Percentiles rank a stretch among this genome's conserved stretches.
Evolutionary conservation across 31 red algal genomes (phyloP).

Genomic region (Odonthalia washingtoniensis): DNA sequence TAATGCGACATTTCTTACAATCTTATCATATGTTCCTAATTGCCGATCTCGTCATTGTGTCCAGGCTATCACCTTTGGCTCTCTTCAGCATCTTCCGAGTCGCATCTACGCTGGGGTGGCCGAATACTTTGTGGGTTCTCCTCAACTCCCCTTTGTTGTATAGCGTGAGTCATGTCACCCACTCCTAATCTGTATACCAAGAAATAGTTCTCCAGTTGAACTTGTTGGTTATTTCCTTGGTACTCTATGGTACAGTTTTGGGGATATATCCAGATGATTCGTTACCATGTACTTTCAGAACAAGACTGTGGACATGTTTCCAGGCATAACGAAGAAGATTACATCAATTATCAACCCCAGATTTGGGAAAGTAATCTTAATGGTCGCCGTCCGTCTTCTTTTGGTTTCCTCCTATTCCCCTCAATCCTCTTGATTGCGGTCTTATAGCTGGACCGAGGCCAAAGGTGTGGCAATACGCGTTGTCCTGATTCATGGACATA

Average conservation of each 20-base stretch:
- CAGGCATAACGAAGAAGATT: not conserved
- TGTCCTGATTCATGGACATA: not conserved
- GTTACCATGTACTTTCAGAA: not conserved
- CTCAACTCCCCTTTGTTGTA: not conserved
- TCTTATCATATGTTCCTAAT: not conserved
- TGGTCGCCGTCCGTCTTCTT: not conserved
- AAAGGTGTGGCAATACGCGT: not conserved
- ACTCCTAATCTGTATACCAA: not conserved
- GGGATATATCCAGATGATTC: not conserved
- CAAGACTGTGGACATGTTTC: not conserved
- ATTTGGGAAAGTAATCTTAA: not conserved
- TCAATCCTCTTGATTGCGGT: not conserved
- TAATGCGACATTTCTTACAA: not conserved
- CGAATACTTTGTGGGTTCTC: not conserved
- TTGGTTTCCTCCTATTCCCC: not conserved
- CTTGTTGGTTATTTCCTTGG: not conserved
- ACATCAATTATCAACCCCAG: conserved; percentile 9
- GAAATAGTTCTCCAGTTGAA: conserved; percentile 14
- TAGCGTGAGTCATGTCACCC: not conserved
- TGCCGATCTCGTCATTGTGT: not conserved
- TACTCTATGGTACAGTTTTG: not conserved
- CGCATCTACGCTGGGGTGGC: not conserved
- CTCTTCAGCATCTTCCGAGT: not conserved
- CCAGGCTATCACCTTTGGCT: not conserved
- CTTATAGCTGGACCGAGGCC: not conserved